Percentiles rank a stretch among this genome's conserved stretches.
phyloP scores from a whole-genome alignment of 805 yeast species.

The Metschnikowia cerradonensis region DNA sequence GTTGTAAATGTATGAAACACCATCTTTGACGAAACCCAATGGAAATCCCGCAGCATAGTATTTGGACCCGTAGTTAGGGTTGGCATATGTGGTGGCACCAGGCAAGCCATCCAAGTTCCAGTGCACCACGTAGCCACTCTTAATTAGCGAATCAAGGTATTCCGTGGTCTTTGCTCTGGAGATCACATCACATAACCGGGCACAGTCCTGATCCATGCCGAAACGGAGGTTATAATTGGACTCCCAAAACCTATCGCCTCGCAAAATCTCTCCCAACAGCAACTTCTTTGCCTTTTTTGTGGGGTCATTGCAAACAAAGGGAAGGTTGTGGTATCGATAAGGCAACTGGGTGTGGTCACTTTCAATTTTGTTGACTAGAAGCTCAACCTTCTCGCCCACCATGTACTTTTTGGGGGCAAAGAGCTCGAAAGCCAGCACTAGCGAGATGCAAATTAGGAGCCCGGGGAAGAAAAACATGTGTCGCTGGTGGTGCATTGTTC shows the following conservation, averaged over 20 bases:
- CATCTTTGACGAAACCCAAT: slow-evolving; percentile 64
- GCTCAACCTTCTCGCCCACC: slow-evolving; percentile 58
- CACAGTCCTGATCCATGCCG: slow-evolving; percentile 63
- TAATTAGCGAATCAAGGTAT: slow-evolving; percentile 58
- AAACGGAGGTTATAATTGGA: slow-evolving; percentile 65
- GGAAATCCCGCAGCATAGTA: slow-evolving; percentile 88
- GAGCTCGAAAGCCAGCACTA: slow-evolving; percentile 10
- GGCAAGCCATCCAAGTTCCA: slow-evolving; percentile 85
- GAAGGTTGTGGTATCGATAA: slow-evolving; percentile 69
- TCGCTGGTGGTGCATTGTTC: neutral
- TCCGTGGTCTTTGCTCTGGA: slow-evolving; percentile 48
- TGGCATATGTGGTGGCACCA: slow-evolving; percentile 78
- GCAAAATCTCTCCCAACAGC: slow-evolving; percentile 70
- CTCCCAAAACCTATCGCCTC: slow-evolving; percentile 78
- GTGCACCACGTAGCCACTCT: slow-evolving; percentile 70
- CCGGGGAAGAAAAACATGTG: slow-evolving; percentile 9
- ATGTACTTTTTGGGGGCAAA: slow-evolving; percentile 38
- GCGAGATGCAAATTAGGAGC: slow-evolving; percentile 5
- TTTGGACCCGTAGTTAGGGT: slow-evolving; percentile 52
- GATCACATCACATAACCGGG: slow-evolving; percentile 62
- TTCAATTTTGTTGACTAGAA: slow-evolving; percentile 73
- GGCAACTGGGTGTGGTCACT: slow-evolving; percentile 77
- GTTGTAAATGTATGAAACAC: slow-evolving; percentile 59
- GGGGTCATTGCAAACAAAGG: slow-evolving; percentile 72
- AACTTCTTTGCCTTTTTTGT: slow-evolving; percentile 50